A percentile compares a stretch with the other conserved stretches of the same genome.
These are phyloP conservation scores for Mesostigma viride DNA, from an alignment of 139 green algal species.

Conservation along the genomic window DNA sequence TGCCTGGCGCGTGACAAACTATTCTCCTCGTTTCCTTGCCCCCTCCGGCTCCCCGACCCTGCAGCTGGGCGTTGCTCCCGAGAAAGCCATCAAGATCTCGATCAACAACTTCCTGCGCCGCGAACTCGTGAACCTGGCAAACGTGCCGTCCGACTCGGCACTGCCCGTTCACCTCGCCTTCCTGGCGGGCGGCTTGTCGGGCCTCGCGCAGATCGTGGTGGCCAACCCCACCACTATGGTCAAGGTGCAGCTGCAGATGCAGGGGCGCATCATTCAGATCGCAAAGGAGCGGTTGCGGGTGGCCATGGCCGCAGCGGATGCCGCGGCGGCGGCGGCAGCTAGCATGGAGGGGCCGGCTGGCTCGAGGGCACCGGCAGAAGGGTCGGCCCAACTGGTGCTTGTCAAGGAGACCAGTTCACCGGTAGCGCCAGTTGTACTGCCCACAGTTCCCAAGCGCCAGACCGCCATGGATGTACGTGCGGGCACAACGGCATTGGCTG, in stretches of 20 bases:
- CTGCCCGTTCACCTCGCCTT: constrained; percentile 19
- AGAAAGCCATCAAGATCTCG: constrained; percentile 20
- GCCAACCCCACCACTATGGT: constrained; percentile 21
- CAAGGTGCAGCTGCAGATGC: constrained; percentile 21
- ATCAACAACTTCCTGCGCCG: constrained; percentile 15
- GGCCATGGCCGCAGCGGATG: not conserved
- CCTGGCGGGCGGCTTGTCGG: constrained; percentile 12
- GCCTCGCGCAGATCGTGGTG: constrained; percentile 19
- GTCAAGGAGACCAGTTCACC: not conserved
- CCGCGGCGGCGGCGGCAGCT: not conserved
- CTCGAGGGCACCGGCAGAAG: not conserved
- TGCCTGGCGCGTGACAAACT: no score
- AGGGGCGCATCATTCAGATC: not conserved
- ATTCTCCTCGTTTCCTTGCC: no score
- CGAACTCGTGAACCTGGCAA: constrained; percentile 1
- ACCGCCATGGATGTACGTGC: no score
- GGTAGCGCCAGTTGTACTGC: no score
- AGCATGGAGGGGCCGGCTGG: not conserved
- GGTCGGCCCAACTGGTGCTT: not conserved
- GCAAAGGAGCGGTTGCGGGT: not conserved
- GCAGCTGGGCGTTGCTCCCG: no score
- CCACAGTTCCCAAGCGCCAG: no score
- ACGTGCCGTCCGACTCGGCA: constrained; percentile 10
- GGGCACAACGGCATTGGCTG: no score
- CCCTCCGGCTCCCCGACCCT: no score